A percentile compares a stretch with the other conserved stretches of the same genome.
Conservation (phyloP, 192 early-diverging fungal genomes). For the Coemansia sp. region DNA sequence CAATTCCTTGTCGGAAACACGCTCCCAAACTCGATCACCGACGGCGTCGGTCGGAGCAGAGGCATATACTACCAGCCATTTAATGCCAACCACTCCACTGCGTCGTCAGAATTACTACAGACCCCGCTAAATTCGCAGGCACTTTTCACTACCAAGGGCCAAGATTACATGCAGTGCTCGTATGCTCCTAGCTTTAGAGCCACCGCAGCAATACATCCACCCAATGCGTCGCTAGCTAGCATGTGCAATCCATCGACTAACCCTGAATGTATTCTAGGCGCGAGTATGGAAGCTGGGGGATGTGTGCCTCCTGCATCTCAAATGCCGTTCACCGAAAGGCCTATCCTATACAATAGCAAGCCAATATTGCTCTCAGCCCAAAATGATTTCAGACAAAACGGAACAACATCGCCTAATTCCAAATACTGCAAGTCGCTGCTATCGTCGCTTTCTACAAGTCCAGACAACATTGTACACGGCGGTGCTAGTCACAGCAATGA, state of each 20-base stretch:
- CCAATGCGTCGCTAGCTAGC: not conserved
- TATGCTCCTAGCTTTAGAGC: constrained; percentile 20
- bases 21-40: not conserved
- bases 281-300: not conserved
- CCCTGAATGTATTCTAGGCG: not conserved
- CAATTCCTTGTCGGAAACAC: not conserved
- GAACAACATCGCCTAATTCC: not conserved
- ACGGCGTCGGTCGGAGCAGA: not conserved
- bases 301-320: not conserved
- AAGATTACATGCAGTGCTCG: not conserved
- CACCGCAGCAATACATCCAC: constrained; percentile 3
- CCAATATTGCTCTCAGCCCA: not conserved
- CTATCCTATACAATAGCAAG: not conserved
- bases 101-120: not conserved
- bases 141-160: not conserved
- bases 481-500: not conserved
- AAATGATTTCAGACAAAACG: not conserved
- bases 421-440: not conserved
- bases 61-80: not conserved
- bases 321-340: not conserved
- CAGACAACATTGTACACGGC: not conserved
- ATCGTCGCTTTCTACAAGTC: not conserved
- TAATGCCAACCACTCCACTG: not conserved
- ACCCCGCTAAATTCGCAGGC: not conserved
- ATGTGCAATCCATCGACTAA: not conserved